Evolutionary conservation across 345 rosid species (phyloP).

Genomic region (Salix exigua): DNA sequence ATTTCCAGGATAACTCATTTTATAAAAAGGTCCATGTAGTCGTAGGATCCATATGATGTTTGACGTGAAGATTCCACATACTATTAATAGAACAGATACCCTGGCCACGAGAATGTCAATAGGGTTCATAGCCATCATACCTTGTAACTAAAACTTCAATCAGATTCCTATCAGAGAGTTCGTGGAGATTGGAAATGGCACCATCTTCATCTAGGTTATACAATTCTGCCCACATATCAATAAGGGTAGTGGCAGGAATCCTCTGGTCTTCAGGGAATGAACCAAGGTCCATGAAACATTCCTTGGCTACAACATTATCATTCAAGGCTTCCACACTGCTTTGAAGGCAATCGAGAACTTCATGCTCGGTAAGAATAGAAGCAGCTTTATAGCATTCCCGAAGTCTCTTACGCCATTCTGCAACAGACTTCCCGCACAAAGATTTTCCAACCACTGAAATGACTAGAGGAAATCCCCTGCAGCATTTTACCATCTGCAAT

Average conservation of each 20-base stretch:
- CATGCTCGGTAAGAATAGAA: conserved; percentile 10
- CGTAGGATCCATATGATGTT: too few relatives aligned
- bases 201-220: conserved; percentile 20
- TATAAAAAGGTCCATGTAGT: too few relatives aligned
- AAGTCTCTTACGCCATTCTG: conserved; percentile 17
- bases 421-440: conserved; percentile 11
- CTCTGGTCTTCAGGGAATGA: conserved; percentile 24
- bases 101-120: too few relatives aligned
- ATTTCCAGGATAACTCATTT: too few relatives aligned
- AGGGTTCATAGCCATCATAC: background rate
- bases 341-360: conserved; percentile 21
- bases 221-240: conserved; percentile 20
- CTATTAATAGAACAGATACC: too few relatives aligned
- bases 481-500: conserved; percentile 23
- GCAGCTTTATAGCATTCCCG: conserved; percentile 11
- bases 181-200: conserved; percentile 7
- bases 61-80: background rate
- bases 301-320: conserved; percentile 9
- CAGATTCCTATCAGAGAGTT: conserved; percentile 19
- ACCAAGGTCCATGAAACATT: conserved; percentile 31
- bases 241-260: conserved; percentile 18
- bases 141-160: conserved; percentile 13
- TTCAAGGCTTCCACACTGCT: conserved; percentile 27
- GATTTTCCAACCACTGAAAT: conserved; percentile 24
- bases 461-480: conserved; percentile 27